phyloP scores from a whole-genome alignment of 768 basidiomycete genomes.

The Lactifluus pinguis region DNA sequence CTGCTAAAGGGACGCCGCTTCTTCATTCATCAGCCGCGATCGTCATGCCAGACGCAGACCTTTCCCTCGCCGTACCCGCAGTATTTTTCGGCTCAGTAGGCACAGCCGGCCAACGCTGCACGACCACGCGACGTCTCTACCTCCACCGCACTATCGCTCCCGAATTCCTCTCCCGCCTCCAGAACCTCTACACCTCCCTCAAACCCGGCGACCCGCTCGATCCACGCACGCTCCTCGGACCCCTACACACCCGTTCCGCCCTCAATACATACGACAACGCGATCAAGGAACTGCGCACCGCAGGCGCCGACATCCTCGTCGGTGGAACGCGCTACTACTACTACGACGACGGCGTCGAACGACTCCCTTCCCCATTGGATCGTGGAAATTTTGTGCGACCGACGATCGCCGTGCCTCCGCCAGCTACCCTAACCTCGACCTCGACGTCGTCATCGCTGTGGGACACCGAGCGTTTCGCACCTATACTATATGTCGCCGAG shows the following conservation, averaged over 20 bases:
- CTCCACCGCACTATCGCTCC: conserved; percentile 74
- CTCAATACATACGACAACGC: conserved; percentile 57
- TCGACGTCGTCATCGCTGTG: conserved; percentile 39
- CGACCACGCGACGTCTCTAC: conserved; percentile 84
- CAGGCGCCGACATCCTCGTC: conserved; percentile 67
- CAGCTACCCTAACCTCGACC: conserved; percentile 35
- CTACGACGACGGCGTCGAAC: conserved; percentile 16
- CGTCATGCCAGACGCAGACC: conserved; percentile 89
- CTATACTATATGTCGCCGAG: conserved; percentile 76
- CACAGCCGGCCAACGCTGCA: conserved; percentile 69
- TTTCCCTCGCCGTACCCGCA: conserved; percentile 79
- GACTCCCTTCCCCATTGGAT: conserved; percentile 32
- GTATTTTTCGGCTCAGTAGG: conserved; percentile 94
- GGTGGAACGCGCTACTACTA: conserved; percentile 68
- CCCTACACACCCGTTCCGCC: conserved; percentile 66
- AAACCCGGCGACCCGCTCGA: conserved; percentile 82
- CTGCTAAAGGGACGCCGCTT: background rate
- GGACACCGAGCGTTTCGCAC: conserved; percentile 79
- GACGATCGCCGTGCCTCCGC: conserved; percentile 51
- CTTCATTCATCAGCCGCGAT: conserved; percentile 57
- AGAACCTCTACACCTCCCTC: conserved; percentile 62
- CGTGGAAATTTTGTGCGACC: conserved; percentile 87
- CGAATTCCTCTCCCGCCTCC: conserved; percentile 66
- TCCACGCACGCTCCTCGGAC: conserved; percentile 68
- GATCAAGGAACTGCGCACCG: conserved; percentile 48